phyloP scores from a whole-genome alignment of 257 asterid species.

The Handroanthus guayacan region DNA sequence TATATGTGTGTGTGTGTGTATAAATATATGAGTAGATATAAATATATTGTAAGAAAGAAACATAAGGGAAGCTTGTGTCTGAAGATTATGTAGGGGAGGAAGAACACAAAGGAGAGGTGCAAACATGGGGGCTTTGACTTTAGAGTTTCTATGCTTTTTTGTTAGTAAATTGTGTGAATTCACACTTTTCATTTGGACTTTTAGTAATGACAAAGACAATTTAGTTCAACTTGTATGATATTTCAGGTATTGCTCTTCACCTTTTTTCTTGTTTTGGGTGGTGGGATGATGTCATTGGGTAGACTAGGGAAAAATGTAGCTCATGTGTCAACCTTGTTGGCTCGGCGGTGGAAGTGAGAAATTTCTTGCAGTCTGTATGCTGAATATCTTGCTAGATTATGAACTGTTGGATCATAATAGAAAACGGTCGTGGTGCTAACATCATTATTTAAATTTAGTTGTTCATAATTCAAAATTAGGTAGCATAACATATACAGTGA shows the following conservation, averaged over 20 bases:
- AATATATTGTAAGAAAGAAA: constrained; percentile 1
- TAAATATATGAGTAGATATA: neutral
- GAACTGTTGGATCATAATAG: too few relatives aligned
- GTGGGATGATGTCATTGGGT: neutral
- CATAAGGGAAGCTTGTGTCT: constrained; percentile 62
- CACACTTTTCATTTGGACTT: neutral
- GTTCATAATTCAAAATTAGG: too few relatives aligned
- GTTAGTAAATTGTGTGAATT: neutral
- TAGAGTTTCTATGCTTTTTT: constrained; percentile 16
- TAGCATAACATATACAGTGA: too few relatives aligned
- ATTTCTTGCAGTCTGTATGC: too few relatives aligned
- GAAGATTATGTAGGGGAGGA: constrained; percentile 47
- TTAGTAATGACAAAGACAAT: neutral
- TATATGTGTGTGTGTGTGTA: neutral
- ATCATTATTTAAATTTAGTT: too few relatives aligned
- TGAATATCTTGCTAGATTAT: too few relatives aligned
- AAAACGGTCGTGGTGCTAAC: too few relatives aligned
- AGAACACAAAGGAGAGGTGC: constrained; percentile 36
- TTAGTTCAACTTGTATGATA: neutral
- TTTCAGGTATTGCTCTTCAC: neutral
- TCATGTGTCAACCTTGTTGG: too few relatives aligned
- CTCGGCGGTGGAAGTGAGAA: too few relatives aligned
- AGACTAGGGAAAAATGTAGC: too few relatives aligned
- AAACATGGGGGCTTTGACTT: constrained; percentile 49
- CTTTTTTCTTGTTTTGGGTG: neutral